Base-by-base conservation (phyloP, 257 asterid species). In the Nicotiana tomentosiformis region DNA sequence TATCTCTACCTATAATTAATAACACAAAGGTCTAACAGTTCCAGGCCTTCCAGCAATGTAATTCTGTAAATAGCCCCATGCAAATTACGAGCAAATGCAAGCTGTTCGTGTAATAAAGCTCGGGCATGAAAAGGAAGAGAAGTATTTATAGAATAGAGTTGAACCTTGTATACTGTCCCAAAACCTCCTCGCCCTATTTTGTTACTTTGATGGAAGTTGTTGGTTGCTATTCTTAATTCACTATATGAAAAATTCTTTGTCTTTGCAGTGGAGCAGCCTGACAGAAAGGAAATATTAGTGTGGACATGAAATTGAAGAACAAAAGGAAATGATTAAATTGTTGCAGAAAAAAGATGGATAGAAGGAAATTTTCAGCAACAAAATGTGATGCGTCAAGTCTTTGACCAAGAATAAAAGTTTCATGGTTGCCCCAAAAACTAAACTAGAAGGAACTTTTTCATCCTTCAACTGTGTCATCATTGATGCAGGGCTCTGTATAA, bases 111-210 rank as follows among this genome's bases (percentile, higher is more conserved):
- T 65, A 67, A 77, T 20, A 53, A 51, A 65, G 77, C 53, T 43
- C 65, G 4, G 32, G 18, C 46, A 55, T 14, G 55, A 53, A 65
- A 68, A 66, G 10, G 61, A 23, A 56, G 14, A 67, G 67, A 77
- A 70, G 33, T 78, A 33, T 23, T 15, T 67, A 77, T 80, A 84
- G 80, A 83, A 82, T 81, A 80, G 53, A 76, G 81, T 53, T 49
- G 33, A 65, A 93, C 98, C 98, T 95, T 93, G 90, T 92, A 95
- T 79, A 95, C 98, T 65, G 87, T 93, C 58, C 98, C 98, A 81
- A 93, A 95, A 82, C 98, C 98, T 89, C 98, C 98, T 84, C 93
- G 85, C 20, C 98, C 98, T 80, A 95, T 87, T 89, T 90, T 95
- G 87, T 89, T 90, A 64, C 88, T 84, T 81, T 78, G 92, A 82